Percentiles rank a stretch among this genome's conserved stretches.
These are phyloP conservation scores for Priceomyces melissophilus DNA, from an alignment of 805 yeast species.

Conservation along the genomic window DNA sequence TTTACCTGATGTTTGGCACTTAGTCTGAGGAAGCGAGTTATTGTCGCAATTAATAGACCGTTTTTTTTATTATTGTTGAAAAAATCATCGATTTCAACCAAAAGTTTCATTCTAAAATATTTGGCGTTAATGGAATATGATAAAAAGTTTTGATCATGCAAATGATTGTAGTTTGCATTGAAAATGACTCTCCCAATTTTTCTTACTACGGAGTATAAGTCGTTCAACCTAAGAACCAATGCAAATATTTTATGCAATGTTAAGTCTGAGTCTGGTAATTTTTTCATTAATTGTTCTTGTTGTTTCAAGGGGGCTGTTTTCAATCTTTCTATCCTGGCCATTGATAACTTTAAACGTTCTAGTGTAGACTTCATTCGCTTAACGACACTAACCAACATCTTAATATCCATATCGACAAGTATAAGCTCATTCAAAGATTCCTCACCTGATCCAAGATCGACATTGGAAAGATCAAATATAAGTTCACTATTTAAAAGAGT, in stretches of 20 bases:
- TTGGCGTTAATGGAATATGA: conserved; percentile 22
- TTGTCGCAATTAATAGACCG: conserved; percentile 45
- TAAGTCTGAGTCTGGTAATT: conserved; percentile 34
- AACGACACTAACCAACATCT: conserved; percentile 24
- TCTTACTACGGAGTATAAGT: conserved; percentile 45
- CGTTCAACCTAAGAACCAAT: conserved; percentile 45
- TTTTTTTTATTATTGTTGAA: conserved; percentile 47
- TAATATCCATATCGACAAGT: conserved; percentile 39
- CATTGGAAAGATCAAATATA: conserved; percentile 14
- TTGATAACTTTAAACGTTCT: conserved; percentile 17
- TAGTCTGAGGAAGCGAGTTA: conserved; percentile 44
- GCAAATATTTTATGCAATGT: conserved; percentile 48
- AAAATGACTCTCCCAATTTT: conserved; percentile 47
- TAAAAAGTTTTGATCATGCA: conserved; percentile 41
- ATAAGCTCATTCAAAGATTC: conserved; percentile 16
- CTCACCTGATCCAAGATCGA: conserved; percentile 11
- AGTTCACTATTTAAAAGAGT: conserved; percentile 17
- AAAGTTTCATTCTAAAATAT: conserved; percentile 25
- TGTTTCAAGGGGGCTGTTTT: conserved; percentile 10
- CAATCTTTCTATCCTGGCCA: conserved; percentile 17
- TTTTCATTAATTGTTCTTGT: conserved; percentile 16
- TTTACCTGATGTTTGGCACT: conserved; percentile 32
- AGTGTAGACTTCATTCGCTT: conserved; percentile 25
- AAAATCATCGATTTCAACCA: conserved; percentile 30
- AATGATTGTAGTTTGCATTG: conserved; percentile 39